Percentiles rank a stretch among this genome's conserved stretches.
These are phyloP conservation scores for Emergomyces africanus DNA, from an alignment of 2,329 filamentous ascomycete species.

Conservation along the genomic window DNA sequence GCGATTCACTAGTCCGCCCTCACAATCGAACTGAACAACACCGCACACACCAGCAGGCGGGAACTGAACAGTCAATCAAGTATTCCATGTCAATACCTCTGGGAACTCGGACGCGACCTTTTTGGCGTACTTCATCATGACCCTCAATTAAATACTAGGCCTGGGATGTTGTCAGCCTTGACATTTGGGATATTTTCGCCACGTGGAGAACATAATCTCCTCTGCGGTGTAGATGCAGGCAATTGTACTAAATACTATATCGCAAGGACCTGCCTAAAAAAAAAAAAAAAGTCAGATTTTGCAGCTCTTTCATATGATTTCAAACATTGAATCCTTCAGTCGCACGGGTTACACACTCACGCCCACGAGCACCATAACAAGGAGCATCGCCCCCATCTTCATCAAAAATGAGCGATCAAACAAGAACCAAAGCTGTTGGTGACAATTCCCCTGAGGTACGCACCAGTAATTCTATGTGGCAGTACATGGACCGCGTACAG, in stretches of 20 bases:
- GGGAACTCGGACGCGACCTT: neutral
- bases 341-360: neutral
- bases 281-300: neutral
- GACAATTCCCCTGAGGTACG: neutral
- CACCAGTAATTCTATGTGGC: neutral
- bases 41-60: neutral
- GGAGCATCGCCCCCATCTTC: neutral
- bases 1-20: too few species aligned
- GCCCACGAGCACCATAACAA: neutral
- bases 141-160: neutral
- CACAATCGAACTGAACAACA: too few species aligned
- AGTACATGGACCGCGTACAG: neutral
- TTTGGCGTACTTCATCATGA: neutral
- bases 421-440: neutral
- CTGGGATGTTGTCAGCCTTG: neutral
- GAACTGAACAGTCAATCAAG: neutral
- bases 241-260: too few species aligned
- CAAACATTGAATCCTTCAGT: neutral
- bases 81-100: neutral
- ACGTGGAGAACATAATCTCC: neutral
- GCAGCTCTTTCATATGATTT: neutral
- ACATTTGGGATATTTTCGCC: neutral
- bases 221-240: neutral
- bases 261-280: neutral
- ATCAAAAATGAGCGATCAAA: neutral